Evolutionary conservation across 1,139 yeast species (phyloP), one percentile per base, ranked within the genome.

Genomic region (Debaryomyces psychrophilus): DNA sequence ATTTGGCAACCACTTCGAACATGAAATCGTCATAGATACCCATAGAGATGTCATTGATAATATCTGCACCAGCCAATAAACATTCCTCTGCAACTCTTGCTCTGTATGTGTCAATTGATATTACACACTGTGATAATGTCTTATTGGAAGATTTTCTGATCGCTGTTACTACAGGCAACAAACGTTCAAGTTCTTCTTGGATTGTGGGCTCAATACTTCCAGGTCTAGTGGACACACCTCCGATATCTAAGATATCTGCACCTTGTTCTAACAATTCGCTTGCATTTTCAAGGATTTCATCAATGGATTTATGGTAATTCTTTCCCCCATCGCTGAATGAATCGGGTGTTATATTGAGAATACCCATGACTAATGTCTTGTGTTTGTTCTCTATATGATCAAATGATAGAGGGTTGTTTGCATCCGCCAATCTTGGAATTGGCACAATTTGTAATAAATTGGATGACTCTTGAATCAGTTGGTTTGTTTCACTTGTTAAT

Each of bases 171-270:
- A 87, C 79, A 0, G 95, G 95, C 2, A 89, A 62, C 0, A 90
- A 87, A 36, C 98, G 69, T 1, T 56, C 55, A 29, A 86, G 54
- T 59, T 87, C 95, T 52, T 83, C 90, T 38, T 72, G 76, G 18
- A 69, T 73, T 2, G 78, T 59, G 0, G 87, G 85, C 46, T 81
- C 88, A 1, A 57, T 58, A 2, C 95, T 80, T 2, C 90, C 88
- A 0, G 98, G 98, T 45, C 95, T 76, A 0, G 98, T 92, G 0
- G 97, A 88, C 49, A 90, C 90, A 1, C 98, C 98, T 6, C 98
- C 99, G 48, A 93, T 79, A 60, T 92, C 99, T 29, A 93, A 73
- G 33, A 95, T 87, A 25, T 75, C 74, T 8, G 82, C 81, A 0
- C 92, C 95, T 17, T 78, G 72, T 0, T 57, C 55, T 7, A 84